Conservation (phyloP, 345 rosid species). For the Durio zibethinus region DNA sequence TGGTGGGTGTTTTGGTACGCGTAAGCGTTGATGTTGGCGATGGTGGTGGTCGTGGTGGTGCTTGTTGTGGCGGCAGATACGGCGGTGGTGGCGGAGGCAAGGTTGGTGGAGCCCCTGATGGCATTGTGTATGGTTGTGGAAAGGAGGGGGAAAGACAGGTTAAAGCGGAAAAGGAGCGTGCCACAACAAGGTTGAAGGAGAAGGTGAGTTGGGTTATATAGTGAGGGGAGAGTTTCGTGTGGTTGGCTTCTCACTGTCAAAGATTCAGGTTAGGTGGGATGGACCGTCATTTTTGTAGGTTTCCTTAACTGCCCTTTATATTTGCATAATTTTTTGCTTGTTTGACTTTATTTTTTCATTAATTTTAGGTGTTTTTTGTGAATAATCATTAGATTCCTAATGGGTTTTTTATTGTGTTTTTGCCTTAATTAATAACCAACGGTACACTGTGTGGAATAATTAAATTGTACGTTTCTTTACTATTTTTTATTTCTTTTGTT, state of each 20-base stretch:
- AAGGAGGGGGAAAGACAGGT: background rate
- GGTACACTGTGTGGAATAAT: background rate
- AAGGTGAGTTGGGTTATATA: background rate
- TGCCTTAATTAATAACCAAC: background rate
- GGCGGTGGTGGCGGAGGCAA: background rate
- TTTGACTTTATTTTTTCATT: background rate
- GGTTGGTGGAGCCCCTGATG: background rate
- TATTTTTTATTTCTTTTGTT: background rate
- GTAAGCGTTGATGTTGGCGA: conserved; percentile 6
- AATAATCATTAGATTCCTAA: background rate
- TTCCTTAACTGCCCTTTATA: background rate
- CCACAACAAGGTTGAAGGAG: background rate
- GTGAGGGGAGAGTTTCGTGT: background rate
- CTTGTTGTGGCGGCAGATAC: too few species aligned
- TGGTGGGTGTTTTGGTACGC: conserved; percentile 16
- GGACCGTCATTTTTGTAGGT: background rate
- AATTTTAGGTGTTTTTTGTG: background rate
- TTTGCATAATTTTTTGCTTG: background rate
- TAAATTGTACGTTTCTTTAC: background rate
- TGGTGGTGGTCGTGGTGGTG: background rate
- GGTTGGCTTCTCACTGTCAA: background rate
- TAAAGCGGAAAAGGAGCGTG: background rate
- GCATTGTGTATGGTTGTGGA: conserved; percentile 23
- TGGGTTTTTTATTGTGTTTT: background rate
- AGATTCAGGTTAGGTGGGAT: background rate